Base-by-base conservation (phyloP, 202 grass and related monocot genomes). In the Cymbopogon flexuosus region DNA sequence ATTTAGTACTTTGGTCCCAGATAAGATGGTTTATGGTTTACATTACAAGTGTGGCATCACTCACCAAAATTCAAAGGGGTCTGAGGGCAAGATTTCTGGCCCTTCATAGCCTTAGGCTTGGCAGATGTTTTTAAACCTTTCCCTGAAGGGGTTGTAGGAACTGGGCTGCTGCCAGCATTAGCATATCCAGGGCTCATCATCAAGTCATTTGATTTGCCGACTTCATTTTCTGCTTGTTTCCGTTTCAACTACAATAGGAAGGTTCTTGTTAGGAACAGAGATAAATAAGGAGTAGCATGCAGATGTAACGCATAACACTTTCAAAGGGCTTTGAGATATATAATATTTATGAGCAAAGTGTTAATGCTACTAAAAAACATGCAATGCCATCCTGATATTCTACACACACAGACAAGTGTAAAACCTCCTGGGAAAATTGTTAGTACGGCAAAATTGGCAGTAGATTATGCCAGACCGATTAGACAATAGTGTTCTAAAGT, bases 181-280 rank as follows among this genome's bases (percentile, higher is more conserved):
- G 87, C 65, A 49, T 83, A 85, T 47, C 87, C 85, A 85, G 87
- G 91, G 69, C 87, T 90, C 47, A 78, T 89, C 79, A 81, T 83
- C 78, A 82, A 90, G 49, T 88, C 91, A 85, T 75, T 90, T 76
- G 82, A 77, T 79, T 88, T 85, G 54, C 70, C 78, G 33, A 71
- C 79, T 76, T 59, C 87, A 64, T 90, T 85, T 47, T 63, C 79
- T 83, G 87, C 58, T 67, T 68, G 83, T 58, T 90, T 90, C 77
- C 75, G 40, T 68, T 93, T 93, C 70, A 88, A 84, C 91, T 93
- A 64, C 70, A 90, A 46, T 76, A 47, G 65, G 51, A 81, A 73
- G 19, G 59, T 60, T 65, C 12, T 1, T 81, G 65, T 85, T 66
- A 72, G 57, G 56, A 70, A 54, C 27, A 37, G 30, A 75, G 10